phyloP scores from a whole-genome alignment of 192 early-diverging fungal species.

The Entomortierella parvispora region DNA sequence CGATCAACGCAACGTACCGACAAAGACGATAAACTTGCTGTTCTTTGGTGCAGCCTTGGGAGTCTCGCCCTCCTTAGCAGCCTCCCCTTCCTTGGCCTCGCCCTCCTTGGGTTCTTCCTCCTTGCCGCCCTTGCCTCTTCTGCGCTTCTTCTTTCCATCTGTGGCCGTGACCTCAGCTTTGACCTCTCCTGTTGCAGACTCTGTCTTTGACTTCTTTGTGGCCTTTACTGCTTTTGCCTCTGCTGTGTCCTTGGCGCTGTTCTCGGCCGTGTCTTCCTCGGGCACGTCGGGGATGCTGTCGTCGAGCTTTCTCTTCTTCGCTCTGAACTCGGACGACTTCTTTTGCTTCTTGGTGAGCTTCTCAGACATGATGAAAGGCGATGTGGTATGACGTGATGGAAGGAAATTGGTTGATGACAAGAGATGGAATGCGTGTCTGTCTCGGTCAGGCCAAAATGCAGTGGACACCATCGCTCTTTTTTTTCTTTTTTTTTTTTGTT shows the following conservation, averaged over 20 bases:
- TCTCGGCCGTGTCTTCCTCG: slow-evolving; percentile 31
- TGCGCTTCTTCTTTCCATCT: slow-evolving; percentile 40
- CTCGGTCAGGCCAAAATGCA: too few species aligned
- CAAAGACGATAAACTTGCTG: slow-evolving; percentile 51
- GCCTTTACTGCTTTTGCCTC: slow-evolving; percentile 6
- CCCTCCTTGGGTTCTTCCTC: slow-evolving; percentile 12
- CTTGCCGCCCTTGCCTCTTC: slow-evolving; percentile 46
- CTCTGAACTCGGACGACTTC: slow-evolving; percentile 58
- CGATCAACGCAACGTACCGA: slow-evolving; percentile 16
- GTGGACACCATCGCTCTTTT: too few species aligned
- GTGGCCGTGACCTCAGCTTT: slow-evolving; percentile 12
- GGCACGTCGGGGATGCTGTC: slow-evolving; percentile 43
- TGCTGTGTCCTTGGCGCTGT: slow-evolving; percentile 1
- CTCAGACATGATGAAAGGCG: slow-evolving; percentile 38
- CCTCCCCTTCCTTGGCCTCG: neutral
- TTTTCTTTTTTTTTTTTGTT: too few species aligned
- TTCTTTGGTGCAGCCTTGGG: slow-evolving; percentile 40
- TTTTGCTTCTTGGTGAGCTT: slow-evolving; percentile 63
- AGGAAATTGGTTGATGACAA: too few species aligned
- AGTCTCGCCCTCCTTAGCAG: neutral
- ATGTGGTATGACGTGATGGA: neutral
- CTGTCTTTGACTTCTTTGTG: slow-evolving; percentile 6
- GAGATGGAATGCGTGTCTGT: too few species aligned
- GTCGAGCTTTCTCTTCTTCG: slow-evolving; percentile 56
- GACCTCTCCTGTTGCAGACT: slow-evolving; percentile 5